Evolutionary conservation across 306 rosid genomes (phyloP).

Genomic region (Lupinus albus): DNA sequence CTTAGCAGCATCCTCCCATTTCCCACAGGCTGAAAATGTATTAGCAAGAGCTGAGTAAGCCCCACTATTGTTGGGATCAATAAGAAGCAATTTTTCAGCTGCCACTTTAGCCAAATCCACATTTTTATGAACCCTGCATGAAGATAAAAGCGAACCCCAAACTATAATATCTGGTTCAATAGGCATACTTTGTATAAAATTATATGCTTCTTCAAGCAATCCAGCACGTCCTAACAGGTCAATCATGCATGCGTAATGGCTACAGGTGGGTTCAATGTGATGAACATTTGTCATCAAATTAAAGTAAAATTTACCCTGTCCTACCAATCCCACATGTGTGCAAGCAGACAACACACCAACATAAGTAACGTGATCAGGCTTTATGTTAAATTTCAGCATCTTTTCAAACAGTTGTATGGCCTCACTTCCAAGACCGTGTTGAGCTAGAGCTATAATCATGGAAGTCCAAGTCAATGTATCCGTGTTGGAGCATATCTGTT

Average conservation of each 20-base stretch:
- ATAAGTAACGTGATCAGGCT: conserved; percentile 84
- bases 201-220: conserved; percentile 76
- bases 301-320: conserved; percentile 69
- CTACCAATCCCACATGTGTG: conserved; percentile 77
- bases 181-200: conserved; percentile 64
- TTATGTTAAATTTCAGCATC: conserved; percentile 64
- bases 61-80: conserved; percentile 85
- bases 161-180: conserved; percentile 77
- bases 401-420: conserved; percentile 78
- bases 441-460: conserved; percentile 85
- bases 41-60: conserved; percentile 83
- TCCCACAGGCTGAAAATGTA: conserved; percentile 76
- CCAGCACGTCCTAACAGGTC: conserved; percentile 89
- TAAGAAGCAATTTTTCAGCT: conserved; percentile 72
- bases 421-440: conserved; percentile 84
- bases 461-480: conserved; percentile 81
- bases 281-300: conserved; percentile 68
- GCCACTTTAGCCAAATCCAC: conserved; percentile 78
- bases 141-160: conserved; percentile 85
- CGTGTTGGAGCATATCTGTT: conserved; percentile 46
- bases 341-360: conserved; percentile 89
- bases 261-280: conserved; percentile 71
- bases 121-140: conserved; percentile 74
- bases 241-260: conserved; percentile 83
- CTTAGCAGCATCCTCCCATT: conserved; percentile 84